Percentiles rank a stretch among this genome's conserved stretches.
phyloP scores from a whole-genome alignment of 2,329 filamentous ascomycete species.

The Penicillium vulpinum region DNA sequence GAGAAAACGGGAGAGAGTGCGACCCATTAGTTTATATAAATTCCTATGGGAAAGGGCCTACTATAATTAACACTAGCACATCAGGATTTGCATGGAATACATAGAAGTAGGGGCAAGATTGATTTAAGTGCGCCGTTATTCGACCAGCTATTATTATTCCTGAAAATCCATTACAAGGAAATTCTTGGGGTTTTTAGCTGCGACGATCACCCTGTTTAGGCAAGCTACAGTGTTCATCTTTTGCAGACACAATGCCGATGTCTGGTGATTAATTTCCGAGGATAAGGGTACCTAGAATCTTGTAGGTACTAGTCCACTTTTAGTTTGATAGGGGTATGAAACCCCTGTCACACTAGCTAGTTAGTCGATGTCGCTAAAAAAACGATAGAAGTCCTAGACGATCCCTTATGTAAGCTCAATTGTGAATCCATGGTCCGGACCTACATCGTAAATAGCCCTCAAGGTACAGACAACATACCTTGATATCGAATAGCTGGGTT shows the following conservation, averaged over 20 bases:
- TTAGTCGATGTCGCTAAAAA: neutral
- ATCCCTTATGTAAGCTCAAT: neutral
- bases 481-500: neutral
- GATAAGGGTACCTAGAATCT: neutral
- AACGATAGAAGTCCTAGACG: neutral
- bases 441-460: conserved; percentile 13
- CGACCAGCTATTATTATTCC: neutral
- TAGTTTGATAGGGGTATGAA: neutral
- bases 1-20: neutral
- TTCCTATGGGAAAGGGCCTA: neutral
- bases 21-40: neutral
- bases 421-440: too few relatives aligned
- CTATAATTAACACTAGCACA: neutral
- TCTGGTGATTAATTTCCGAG: neutral
- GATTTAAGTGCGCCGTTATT: neutral
- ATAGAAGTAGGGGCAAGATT: neutral
- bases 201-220: conserved; percentile 1
- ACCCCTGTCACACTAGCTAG: neutral
- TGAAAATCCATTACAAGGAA: neutral
- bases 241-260: neutral
- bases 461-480: too few relatives aligned
- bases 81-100: neutral
- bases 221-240: neutral
- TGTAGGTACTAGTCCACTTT: neutral
- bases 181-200: neutral